Evolutionary conservation across 495 filamentous ascomycete genomes (phyloP).

Genomic region (Lentithecium fluviatile): DNA sequence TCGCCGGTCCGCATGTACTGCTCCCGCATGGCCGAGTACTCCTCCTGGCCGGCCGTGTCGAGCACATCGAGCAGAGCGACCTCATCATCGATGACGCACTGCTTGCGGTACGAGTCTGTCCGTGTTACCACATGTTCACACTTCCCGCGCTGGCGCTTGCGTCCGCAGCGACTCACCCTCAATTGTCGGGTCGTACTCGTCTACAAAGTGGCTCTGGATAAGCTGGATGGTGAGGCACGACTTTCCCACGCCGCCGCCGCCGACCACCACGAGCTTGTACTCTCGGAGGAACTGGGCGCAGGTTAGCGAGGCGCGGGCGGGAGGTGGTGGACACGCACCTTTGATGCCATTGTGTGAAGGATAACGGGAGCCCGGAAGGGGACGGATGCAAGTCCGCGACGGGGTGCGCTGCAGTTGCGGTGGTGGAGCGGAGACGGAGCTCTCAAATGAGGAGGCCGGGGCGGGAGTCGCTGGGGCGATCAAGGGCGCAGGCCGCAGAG

Average conservation of each 20-base stretch:
- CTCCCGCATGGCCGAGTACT: constrained; percentile 99
- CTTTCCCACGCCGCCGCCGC: constrained; percentile 97
- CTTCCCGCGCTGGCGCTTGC: neutral
- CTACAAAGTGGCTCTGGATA: constrained; percentile 98
- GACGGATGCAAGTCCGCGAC: constrained; percentile 21
- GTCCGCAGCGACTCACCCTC: constrained; percentile 67
- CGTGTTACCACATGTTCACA: constrained; percentile 32
- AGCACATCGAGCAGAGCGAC: constrained; percentile 95
- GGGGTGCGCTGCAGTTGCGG: neutral
- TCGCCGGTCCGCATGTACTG: constrained; percentile 99
- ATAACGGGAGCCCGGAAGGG: neutral
- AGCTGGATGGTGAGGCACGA: constrained; percentile 99
- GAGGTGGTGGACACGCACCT: constrained; percentile 27
- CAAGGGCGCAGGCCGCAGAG: constrained; percentile 6
- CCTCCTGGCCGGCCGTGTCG: constrained; percentile 97
- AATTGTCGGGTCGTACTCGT: constrained; percentile 99
- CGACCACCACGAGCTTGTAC: constrained; percentile 98
- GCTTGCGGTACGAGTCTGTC: constrained; percentile 97
- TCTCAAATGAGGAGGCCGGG: constrained; percentile 34
- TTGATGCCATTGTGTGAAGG: constrained; percentile 34
- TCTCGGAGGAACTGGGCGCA: constrained; percentile 82
- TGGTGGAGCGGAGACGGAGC: no score
- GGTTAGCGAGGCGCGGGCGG: constrained; percentile 16
- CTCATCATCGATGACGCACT: constrained; percentile 97
- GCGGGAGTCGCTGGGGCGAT: neutral